Conservation (phyloP, 331 rosid genomes). For the Dryas integrifolia region DNA sequence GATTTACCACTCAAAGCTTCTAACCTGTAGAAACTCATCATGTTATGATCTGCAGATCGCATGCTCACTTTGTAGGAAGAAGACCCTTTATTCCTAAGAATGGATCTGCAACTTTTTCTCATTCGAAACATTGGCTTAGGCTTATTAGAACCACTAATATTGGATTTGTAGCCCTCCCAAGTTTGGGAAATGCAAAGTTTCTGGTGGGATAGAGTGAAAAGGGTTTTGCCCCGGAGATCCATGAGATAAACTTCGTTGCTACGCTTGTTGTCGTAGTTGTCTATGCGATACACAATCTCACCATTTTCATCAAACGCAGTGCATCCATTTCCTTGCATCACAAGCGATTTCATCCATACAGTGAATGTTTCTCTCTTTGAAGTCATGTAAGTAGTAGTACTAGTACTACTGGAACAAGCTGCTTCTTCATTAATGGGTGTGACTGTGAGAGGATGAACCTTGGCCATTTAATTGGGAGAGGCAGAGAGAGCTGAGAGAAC, state of each 20-base stretch:
- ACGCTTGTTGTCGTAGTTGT: conserved; percentile 37
- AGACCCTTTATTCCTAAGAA: conserved; percentile 18
- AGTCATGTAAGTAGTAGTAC: not conserved
- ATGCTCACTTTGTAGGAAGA: conserved; percentile 24
- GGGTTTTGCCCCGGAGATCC: conserved; percentile 43
- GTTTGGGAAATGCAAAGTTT: not conserved
- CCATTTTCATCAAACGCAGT: conserved; percentile 41
- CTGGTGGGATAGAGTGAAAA: conserved; percentile 31
- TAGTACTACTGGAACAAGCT: conserved; percentile 8
- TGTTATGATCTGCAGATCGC: not conserved
- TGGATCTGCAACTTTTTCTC: conserved; percentile 23
- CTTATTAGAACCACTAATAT: not conserved
- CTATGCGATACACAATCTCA: conserved; percentile 35
- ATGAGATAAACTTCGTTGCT: conserved; percentile 39
- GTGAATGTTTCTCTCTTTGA: conserved; percentile 41
- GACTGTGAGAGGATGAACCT: not conserved
- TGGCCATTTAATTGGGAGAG: not conserved
- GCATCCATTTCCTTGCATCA: conserved; percentile 44
- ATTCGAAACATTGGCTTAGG: conserved; percentile 30
- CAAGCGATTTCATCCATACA: conserved; percentile 48
- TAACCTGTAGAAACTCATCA: conserved; percentile 11
- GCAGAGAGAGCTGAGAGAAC: not conserved
- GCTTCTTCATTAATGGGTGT: conserved; percentile 1
- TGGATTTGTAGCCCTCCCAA: conserved; percentile 22
- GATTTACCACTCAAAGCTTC: conserved; percentile 26